Evolutionary conservation across 768 basidiomycete genomes (phyloP), one percentile per base, ranked within the genome.

Genomic region (Neoboletus magnificus): DNA sequence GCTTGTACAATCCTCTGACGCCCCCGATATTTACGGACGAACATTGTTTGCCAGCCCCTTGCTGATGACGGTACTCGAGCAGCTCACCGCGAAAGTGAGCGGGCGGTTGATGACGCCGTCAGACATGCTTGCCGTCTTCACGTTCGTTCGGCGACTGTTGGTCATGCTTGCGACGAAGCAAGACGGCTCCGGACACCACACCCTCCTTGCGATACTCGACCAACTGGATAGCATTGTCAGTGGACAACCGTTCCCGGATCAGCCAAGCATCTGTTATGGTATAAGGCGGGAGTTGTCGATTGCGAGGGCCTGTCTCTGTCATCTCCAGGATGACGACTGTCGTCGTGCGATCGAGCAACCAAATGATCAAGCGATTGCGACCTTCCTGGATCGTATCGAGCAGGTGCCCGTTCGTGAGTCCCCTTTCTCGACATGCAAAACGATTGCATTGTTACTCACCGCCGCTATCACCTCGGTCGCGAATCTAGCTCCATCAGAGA

Each of bases 51-150:
- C 86, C 5, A 92, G 89, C 59, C 91, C 93, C 0, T 77, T 98
- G 15, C 70, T 97, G 4, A 83, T 89, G 78, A 85, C 91, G 0
- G 72, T 92, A 16, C 61, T 93, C 5, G 94, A 97, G 63, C 91
- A 95, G 63, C 70, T 91, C 20, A 66, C 74, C 7, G 87, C 87
- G 1, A 92, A 89, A 68, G 64, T 85, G n/a, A 68, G 69, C n/a
- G 79, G 77, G 39, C 75, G 77, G 22, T 70, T 81, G 20, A 71
- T 89, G 20, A 68, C 78, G 0, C 76, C 85, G 3, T 83, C 86
- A 1, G 86, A 89, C 57, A 69, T 80, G 5, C 74, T 91, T 6
- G 82, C 87, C 0, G 65, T 94, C 22, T 72, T 80, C 7, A 73
- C 79, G 0, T 96, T 84, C 62, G 56, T 85, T 18, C 78, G 91